These are phyloP conservation scores for Pseudogymnoascus sp. DNA, from an alignment of 2,329 filamentous ascomycete genomes.

Conservation along the genomic window DNA sequence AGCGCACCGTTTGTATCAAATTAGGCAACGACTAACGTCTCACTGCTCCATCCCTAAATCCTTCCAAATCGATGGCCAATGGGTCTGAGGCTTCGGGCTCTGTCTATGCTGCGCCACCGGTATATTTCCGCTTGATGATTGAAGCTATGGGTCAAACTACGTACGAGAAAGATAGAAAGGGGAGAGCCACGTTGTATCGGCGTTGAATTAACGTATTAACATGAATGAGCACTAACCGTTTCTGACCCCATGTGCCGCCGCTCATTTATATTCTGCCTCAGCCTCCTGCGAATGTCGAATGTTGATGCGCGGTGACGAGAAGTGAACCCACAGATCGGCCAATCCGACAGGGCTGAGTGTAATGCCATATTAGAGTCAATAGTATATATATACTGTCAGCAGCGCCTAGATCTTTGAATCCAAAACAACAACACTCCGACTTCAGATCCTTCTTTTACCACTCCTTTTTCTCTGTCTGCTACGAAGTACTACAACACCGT, in stretches of 20 bases:
- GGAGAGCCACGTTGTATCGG: background rate
- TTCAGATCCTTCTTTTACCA: background rate
- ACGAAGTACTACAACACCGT: background rate
- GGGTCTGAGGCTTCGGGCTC: background rate
- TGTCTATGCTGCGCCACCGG: background rate
- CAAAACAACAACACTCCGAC: background rate
- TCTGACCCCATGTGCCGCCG: conserved; percentile 1
- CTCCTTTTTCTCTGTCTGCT: background rate
- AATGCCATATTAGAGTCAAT: background rate
- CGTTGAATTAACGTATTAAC: background rate
- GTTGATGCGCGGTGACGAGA: background rate
- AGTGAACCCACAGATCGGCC: background rate
- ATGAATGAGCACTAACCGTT: background rate
- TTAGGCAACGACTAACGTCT: background rate
- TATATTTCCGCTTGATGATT: background rate
- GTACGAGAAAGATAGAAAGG: background rate
- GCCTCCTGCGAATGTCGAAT: background rate
- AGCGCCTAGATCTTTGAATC: background rate
- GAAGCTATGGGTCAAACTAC: background rate
- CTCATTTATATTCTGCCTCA: background rate
- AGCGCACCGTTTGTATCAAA: background rate
- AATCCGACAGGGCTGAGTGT: background rate
- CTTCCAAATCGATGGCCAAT: background rate
- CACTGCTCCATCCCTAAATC: background rate
- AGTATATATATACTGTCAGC: background rate